Conservation (phyloP, 208 protist species). For the Trichomonas tenax region DNA sequence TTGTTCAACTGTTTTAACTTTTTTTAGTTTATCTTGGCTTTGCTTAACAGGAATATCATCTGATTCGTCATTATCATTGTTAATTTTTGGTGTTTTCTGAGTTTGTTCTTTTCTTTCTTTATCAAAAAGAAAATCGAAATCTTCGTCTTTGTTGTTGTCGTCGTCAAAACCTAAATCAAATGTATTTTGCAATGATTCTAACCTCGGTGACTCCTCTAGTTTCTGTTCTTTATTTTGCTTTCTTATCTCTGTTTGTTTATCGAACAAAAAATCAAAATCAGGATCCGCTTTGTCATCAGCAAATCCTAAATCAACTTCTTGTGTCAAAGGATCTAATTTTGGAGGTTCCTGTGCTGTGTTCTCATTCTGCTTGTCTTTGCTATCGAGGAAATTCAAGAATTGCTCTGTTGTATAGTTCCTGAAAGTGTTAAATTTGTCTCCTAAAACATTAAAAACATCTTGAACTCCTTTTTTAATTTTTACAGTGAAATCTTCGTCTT, state of each 20-base stretch:
- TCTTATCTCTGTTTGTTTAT: neutral
- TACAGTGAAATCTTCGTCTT: neutral
- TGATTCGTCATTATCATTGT: no score
- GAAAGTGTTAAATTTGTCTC: neutral
- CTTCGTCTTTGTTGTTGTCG: neutral
- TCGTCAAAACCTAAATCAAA: neutral
- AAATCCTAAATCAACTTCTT: neutral
- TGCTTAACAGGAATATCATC: no score
- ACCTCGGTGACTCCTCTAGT: neutral
- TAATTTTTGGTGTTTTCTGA: no score
- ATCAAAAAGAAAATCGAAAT: neutral
- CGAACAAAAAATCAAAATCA: neutral
- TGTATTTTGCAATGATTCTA: neutral
- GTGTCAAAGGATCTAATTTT: neutral
- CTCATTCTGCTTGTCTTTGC: neutral
- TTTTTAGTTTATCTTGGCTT: no score
- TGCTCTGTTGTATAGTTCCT: neutral
- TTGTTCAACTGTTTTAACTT: neutral
- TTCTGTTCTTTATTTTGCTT: neutral
- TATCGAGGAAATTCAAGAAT: neutral
- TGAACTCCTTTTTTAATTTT: neutral
- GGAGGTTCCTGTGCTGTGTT: neutral
- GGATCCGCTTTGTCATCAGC: neutral
- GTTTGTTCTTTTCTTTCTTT: neutral
- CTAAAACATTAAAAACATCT: neutral